Evolutionary conservation across 148 eudicot genomes (phyloP).

Genomic region (Vaccinium macrocarpon): DNA sequence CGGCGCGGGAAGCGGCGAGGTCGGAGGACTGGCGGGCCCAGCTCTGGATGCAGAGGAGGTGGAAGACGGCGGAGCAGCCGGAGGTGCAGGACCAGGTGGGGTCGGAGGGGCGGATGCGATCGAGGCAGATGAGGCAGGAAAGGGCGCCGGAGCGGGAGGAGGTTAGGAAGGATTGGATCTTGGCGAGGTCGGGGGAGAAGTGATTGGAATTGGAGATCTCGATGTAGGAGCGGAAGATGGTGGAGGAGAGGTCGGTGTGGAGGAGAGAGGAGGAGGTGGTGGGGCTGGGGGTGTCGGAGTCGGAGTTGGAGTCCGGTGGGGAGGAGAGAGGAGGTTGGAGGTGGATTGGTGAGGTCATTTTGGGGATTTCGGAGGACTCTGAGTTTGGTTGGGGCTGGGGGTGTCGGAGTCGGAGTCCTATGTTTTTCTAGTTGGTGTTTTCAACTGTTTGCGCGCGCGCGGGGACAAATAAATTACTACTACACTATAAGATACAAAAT

Average conservation of each 20-base stretch:
- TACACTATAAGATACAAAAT: too few species aligned
- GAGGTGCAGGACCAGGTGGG: slow-evolving; percentile 95
- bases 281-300: slow-evolving; percentile 53
- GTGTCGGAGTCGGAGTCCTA: too few species aligned
- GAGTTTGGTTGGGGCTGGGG: not conserved
- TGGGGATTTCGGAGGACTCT: slow-evolving; percentile 4
- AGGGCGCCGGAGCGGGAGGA: slow-evolving; percentile 89
- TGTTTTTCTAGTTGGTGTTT: not conserved
- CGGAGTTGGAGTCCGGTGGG: slow-evolving; percentile 63
- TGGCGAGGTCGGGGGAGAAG: slow-evolving; percentile 55
- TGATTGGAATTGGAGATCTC: slow-evolving; percentile 36
- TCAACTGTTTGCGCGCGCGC: not conserved
- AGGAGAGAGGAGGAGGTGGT: slow-evolving; percentile 44
- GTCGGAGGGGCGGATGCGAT: slow-evolving; percentile 64
- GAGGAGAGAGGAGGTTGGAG: slow-evolving; percentile 25
- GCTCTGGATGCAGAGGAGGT: slow-evolving; percentile 74
- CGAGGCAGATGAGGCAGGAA: slow-evolving; percentile 97
- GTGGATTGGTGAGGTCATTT: slow-evolving; percentile 36
- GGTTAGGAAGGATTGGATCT: slow-evolving; percentile 82
- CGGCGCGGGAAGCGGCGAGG: slow-evolving; percentile 62
- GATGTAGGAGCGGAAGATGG: slow-evolving; percentile 79
- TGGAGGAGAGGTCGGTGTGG: slow-evolving; percentile 66
- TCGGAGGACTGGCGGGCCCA: slow-evolving; percentile 84
- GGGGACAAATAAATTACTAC: not conserved
- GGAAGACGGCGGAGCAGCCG: slow-evolving; percentile 79